Evolutionary conservation across 768 basidiomycete genomes (phyloP).

Genomic region (Myochromella boudieri): DNA sequence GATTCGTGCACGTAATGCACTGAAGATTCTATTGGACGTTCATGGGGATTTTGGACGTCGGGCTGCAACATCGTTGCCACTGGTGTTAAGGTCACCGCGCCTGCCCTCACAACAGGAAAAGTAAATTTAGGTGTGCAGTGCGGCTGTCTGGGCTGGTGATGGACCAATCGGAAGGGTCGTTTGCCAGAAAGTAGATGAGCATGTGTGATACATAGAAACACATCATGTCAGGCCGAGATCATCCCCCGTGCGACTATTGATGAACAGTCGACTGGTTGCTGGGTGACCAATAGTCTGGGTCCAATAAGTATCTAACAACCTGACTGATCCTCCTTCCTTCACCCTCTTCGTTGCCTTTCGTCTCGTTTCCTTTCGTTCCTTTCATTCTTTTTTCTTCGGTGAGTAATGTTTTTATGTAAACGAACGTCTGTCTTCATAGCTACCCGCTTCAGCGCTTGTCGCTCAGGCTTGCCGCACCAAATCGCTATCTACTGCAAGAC

Average conservation of each 20-base stretch:
- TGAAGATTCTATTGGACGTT: constrained; percentile 88
- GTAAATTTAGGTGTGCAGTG: constrained; percentile 14
- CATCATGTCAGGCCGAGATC: constrained; percentile 22
- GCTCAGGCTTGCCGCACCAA: constrained; percentile 39
- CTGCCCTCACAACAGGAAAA: constrained; percentile 30
- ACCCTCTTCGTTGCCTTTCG: constrained; percentile 43
- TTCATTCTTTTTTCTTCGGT: constrained; percentile 44
- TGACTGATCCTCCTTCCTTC: constrained; percentile 20
- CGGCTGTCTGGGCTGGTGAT: constrained; percentile 15
- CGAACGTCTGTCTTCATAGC: not conserved
- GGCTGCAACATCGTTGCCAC: constrained; percentile 39
- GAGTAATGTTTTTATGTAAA: constrained; percentile 20
- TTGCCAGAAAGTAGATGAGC: too few relatives aligned
- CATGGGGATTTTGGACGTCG: constrained; percentile 85
- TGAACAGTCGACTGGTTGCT: constrained; percentile 39
- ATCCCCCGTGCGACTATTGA: constrained; percentile 26
- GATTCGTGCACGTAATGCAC: constrained; percentile 90
- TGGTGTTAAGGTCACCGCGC: constrained; percentile 40
- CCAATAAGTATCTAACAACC: constrained; percentile 18
- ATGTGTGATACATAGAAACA: constrained; percentile 18
- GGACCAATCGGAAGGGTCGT: constrained; percentile 18
- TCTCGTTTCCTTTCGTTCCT: constrained; percentile 41
- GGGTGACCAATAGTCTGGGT: constrained; percentile 27
- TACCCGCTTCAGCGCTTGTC: constrained; percentile 42
- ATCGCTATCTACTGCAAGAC: constrained; percentile 61